Evolutionary conservation across 2,329 filamentous ascomycete genomes (phyloP), one percentile per base, ranked within the genome.

Genomic region (Fusarium sp.): DNA sequence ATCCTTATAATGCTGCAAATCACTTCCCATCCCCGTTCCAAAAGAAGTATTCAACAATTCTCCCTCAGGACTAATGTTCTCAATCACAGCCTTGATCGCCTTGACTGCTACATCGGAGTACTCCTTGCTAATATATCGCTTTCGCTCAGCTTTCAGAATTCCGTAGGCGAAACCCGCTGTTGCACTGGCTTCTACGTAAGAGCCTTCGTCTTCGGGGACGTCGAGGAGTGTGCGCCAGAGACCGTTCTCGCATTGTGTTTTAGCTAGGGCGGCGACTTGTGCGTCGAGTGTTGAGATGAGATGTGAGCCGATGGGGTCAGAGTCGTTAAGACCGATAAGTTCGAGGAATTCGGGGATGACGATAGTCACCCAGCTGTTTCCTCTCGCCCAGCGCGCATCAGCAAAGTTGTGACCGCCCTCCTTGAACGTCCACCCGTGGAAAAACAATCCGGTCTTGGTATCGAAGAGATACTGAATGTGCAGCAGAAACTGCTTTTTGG

Each of bases 301-400:
- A 64, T 89, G 82, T 1, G 81, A 74, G 13, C 89, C 84, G 26
- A 93, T 82, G 0, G 90, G 86, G 71, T 93, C 91, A 62, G 90
- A 87, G 4, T 82, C 77, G 4, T 84, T 80, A 26, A 93, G 80
- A 41, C 90, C 86, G 41, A 94, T 80, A 52, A 95, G 77, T 76
- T 94, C 92, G 58, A 95, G 84, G 71, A 94, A 91, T 74, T 95
- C 92, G 1, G 92, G 92, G 55, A 94, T 92, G n/a, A 89, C 92
- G 64, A 95, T 94, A 1, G 92, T 94, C 48, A 95, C 77, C 92
- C 92, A 95, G 65, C 84, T 86, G 76, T 93, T 93, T 19, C 87
- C 87, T 26, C 87, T 79, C 2, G 85, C 87, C 87, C 87, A 89
- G 11, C 84, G 77, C 1, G 87, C 87, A 50, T 81, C 77, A 0